phyloP scores from a whole-genome alignment of 2,329 filamentous ascomycete genomes.

The Arthrocladium fulminans region DNA sequence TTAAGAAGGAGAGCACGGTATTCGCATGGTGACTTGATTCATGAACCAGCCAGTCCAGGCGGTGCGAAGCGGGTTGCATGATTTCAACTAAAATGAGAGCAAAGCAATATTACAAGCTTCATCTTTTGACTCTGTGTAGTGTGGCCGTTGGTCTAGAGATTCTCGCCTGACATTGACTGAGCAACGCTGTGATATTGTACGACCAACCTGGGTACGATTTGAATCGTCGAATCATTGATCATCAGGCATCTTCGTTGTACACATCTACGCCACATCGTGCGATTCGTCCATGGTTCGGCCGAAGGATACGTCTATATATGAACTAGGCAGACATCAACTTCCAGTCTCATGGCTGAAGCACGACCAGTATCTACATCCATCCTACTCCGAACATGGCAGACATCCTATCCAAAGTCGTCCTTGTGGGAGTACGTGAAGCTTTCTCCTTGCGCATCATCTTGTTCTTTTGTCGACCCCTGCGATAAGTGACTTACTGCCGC shows the following conservation, averaged over 20 bases:
- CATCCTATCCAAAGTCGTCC: conserved; percentile 1
- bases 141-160: no score
- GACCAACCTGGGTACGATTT: background rate
- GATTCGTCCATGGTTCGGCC: conserved; percentile 1
- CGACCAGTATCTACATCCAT: background rate
- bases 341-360: background rate
- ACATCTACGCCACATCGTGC: background rate
- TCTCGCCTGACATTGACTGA: no score
- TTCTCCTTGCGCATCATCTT: background rate
- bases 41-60: no score
- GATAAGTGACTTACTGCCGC: background rate
- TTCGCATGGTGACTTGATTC: no score
- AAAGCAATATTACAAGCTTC: background rate
- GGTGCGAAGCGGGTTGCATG: background rate
- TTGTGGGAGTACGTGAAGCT: conserved; percentile 1
- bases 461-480: background rate
- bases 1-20: no score
- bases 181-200: no score
- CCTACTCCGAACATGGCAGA: background rate
- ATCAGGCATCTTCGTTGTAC: background rate
- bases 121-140: no score
- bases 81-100: background rate
- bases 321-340: background rate
- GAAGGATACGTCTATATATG: background rate
- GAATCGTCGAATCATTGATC: background rate